phyloP scores from a whole-genome alignment of 305 asterid genomes.

The Fraxinus velutina region DNA sequence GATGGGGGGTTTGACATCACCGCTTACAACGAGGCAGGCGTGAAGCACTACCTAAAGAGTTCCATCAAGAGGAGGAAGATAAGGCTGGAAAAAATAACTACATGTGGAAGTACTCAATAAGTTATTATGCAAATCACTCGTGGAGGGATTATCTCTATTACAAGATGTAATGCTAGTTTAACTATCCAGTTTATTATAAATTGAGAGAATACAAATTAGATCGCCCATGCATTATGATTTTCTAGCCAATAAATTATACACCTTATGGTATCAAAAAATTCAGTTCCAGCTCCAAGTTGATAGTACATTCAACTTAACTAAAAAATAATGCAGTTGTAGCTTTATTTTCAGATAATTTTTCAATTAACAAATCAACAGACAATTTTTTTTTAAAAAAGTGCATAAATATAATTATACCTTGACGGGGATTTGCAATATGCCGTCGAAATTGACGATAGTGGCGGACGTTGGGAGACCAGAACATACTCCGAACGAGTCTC shows the following conservation, averaged over 20 bases:
- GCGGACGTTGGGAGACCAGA: conserved; percentile 21
- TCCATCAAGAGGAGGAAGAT: not conserved
- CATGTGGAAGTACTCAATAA: not conserved
- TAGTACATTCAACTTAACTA: not conserved
- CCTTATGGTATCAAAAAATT: not conserved
- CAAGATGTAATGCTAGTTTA: not conserved
- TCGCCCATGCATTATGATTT: not conserved
- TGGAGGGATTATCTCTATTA: not conserved
- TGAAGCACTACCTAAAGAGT: not conserved
- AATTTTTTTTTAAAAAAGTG: not conserved
- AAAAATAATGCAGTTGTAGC: not conserved
- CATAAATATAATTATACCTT: conserved; percentile 23
- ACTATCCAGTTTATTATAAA: not conserved
- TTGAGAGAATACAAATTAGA: not conserved
- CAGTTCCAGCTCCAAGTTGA: not conserved
- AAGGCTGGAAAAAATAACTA: not conserved
- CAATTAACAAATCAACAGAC: not conserved
- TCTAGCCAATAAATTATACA: not conserved
- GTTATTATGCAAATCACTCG: not conserved
- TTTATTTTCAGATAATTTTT: conserved; percentile 1
- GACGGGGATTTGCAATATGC: conserved; percentile 16
- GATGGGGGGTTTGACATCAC: not conserved
- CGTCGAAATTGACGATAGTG: conserved; percentile 28
- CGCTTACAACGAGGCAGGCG: not conserved
- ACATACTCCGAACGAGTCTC: conserved; percentile 27